These are phyloP conservation scores for Schizonepeta tenuifolia DNA, from an alignment of 257 asterid species.

Conservation along the genomic window DNA sequence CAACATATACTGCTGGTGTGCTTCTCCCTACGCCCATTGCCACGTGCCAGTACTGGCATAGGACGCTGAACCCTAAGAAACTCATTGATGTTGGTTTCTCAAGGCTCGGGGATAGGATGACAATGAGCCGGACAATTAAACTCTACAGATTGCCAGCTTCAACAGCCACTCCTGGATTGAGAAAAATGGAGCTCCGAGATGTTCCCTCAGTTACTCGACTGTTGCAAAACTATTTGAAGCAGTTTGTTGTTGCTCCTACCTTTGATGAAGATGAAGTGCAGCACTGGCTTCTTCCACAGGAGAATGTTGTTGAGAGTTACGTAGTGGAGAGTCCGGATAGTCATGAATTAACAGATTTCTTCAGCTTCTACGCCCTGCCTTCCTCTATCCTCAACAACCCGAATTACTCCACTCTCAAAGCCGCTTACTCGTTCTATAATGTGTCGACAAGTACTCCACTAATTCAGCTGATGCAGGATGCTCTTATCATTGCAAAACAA, in stretches of 20 bases:
- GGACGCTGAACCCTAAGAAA: slow-evolving; percentile 56
- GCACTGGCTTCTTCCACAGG: slow-evolving; percentile 63
- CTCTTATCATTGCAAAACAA: slow-evolving; percentile 51
- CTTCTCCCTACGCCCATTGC: slow-evolving; percentile 54
- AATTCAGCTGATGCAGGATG: slow-evolving; percentile 50
- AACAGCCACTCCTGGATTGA: slow-evolving; percentile 47
- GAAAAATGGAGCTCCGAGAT: slow-evolving; percentile 55
- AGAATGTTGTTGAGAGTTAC: slow-evolving; percentile 54
- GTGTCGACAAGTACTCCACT: slow-evolving; percentile 49
- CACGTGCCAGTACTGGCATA: slow-evolving; percentile 56
- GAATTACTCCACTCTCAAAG: slow-evolving; percentile 45
- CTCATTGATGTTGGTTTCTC: slow-evolving; percentile 62
- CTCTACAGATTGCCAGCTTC: slow-evolving; percentile 46
- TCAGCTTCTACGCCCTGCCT: slow-evolving; percentile 58
- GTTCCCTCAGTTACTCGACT: slow-evolving; percentile 53
- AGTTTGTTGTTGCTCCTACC: slow-evolving; percentile 48
- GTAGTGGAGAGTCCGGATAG: slow-evolving; percentile 52
- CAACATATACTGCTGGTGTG: slow-evolving; percentile 59
- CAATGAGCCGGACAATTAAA: slow-evolving; percentile 60
- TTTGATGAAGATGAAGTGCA: slow-evolving; percentile 54
- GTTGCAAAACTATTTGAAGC: slow-evolving; percentile 42
- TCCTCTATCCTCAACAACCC: slow-evolving; percentile 50
- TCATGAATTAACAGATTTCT: slow-evolving; percentile 50
- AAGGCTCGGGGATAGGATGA: slow-evolving; percentile 59
- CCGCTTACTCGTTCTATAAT: slow-evolving; percentile 56